phyloP scores from a whole-genome alignment of 805 yeast species.

The Blastobotrys parvus region DNA sequence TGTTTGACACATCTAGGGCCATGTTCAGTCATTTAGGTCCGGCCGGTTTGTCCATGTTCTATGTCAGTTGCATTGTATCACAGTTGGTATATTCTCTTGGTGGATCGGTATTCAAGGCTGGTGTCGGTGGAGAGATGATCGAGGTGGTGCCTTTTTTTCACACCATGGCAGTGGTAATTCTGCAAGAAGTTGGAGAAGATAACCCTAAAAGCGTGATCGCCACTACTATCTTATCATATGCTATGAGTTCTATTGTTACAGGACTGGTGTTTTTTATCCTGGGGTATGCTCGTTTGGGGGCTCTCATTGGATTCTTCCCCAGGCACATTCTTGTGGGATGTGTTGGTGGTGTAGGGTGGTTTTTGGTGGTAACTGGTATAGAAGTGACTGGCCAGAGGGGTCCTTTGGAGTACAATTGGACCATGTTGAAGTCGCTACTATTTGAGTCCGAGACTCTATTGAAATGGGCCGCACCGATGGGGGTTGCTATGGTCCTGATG shows the following conservation, averaged over 20 bases:
- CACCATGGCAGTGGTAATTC: conserved; percentile 75
- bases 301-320: conserved; percentile 90
- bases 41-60: conserved; percentile 88
- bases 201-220: conserved; percentile 49
- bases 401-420: conserved; percentile 55
- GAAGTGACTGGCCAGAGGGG: conserved; percentile 83
- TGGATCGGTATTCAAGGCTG: conserved; percentile 79
- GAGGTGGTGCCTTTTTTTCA: conserved; percentile 99
- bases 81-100: conserved; percentile 86
- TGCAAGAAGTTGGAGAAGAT: conserved; percentile 44
- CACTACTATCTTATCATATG: conserved; percentile 81
- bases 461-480: conserved; percentile 66
- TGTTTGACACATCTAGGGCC: conserved; percentile 84
- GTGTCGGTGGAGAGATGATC: conserved; percentile 97
- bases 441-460: conserved; percentile 37
- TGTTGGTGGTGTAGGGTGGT: conserved; percentile 97
- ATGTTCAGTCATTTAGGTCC: conserved; percentile 74
- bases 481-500: conserved; percentile 53
- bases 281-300: conserved; percentile 76
- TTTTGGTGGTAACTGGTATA: conserved; percentile 78
- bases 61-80: conserved; percentile 81
- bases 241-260: conserved; percentile 74
- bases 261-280: conserved; percentile 70
- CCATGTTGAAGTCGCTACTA: conserved; percentile 36
- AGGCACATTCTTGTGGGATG: conserved; percentile 94